A percentile compares a stretch with the other conserved stretches of the same genome.
Conservation (phyloP, 345 rosid species). For the Brassica napus region Da-Ae NC_063444.1:27521501-27522000, state of each 20-base stretch:
- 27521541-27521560: not conserved
- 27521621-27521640: conserved; percentile 76
- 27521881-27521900: conserved; percentile 98
- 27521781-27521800: conserved; percentile 8
- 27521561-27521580: not conserved
- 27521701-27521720: conserved; percentile 92
- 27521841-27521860: conserved; percentile 74
- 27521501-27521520: conserved; percentile 67
- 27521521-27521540: conserved; percentile 9
- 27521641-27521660: conserved; percentile 80
- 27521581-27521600: not conserved
- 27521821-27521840: conserved; percentile 98
- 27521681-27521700: conserved; percentile 73
- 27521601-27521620: conserved; percentile 59
- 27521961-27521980: not conserved
- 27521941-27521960: not conserved
- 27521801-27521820: conserved; percentile 57
- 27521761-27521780: not conserved
- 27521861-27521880: conserved; percentile 95
- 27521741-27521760: conserved; percentile 3
- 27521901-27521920: conserved; percentile 76
- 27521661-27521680: conserved; percentile 78
- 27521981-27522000: not conserved
- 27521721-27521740: conserved; percentile 65
- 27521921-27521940: not conserved